phyloP scores from a whole-genome alignment of 192 early-diverging fungal species.

The Rhizophlyctis rosea region DNA sequence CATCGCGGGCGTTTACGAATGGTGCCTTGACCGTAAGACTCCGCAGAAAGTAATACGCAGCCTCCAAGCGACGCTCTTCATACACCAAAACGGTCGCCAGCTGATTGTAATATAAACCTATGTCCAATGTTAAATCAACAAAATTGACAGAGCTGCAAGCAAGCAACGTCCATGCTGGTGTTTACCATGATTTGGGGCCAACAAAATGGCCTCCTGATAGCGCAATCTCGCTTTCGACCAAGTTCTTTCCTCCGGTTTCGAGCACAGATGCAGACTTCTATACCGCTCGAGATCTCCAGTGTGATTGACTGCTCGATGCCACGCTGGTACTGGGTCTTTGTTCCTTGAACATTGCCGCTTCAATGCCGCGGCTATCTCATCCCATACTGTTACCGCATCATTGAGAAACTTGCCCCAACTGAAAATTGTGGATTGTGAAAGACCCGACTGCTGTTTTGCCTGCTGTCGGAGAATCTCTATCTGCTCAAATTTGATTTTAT shows the following conservation, averaged over 20 bases:
- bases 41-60: conserved; percentile 27
- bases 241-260: conserved; percentile 5
- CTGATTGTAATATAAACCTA: conserved; percentile 42
- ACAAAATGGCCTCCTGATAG: conserved; percentile 29
- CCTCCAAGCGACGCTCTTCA: conserved; percentile 6
- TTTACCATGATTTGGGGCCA: conserved; percentile 31
- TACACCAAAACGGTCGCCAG: conserved; percentile 32
- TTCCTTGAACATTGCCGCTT: conserved; percentile 12
- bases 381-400: conserved; percentile 19
- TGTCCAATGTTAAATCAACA: not conserved
- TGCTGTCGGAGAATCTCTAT: conserved; percentile 17
- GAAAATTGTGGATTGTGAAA: not conserved
- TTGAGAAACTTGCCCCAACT: conserved; percentile 28
- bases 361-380: not conserved
- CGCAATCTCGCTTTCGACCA: conserved; percentile 21
- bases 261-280: conserved; percentile 10
- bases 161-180: not conserved
- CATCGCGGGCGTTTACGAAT: conserved; percentile 33
- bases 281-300: conserved; percentile 40
- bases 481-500: too few relatives aligned
- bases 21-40: conserved; percentile 33
- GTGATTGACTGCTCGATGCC: conserved; percentile 26
- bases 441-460: not conserved
- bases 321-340: conserved; percentile 17
- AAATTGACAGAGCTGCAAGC: not conserved